phyloP scores from a whole-genome alignment of 805 yeast genomes.

The Ogataea paraovalis region DNA sequence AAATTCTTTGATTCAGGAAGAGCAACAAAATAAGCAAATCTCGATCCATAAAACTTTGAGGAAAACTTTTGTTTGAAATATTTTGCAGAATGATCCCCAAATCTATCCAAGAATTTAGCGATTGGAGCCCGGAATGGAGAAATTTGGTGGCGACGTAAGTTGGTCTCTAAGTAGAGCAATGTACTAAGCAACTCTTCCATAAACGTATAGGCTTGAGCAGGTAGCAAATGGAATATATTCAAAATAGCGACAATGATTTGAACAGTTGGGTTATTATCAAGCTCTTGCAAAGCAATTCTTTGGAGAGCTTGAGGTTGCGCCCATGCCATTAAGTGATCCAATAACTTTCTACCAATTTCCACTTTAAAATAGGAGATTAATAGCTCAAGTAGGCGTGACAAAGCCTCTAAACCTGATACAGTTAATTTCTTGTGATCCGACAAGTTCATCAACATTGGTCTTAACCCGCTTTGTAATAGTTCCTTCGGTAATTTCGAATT shows the following conservation, averaged over 20 bases:
- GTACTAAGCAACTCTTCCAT: slow-evolving; percentile 82
- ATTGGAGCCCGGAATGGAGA: slow-evolving; percentile 93
- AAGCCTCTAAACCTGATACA: slow-evolving; percentile 84
- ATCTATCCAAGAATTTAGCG: slow-evolving; percentile 79
- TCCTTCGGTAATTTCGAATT: slow-evolving; percentile 91
- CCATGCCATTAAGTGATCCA: slow-evolving; percentile 95
- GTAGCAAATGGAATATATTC: slow-evolving; percentile 86
- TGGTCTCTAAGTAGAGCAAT: slow-evolving; percentile 73
- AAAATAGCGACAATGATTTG: slow-evolving; percentile 85
- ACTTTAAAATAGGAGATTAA: slow-evolving; percentile 92
- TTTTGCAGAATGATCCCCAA: slow-evolving; percentile 67
- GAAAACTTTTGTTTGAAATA: slow-evolving; percentile 66
- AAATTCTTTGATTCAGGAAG: slow-evolving; percentile 53
- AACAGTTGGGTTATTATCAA: slow-evolving; percentile 76
- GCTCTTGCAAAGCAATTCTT: slow-evolving; percentile 72
- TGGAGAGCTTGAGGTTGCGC: slow-evolving; percentile 79
- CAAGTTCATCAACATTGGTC: slow-evolving; percentile 93
- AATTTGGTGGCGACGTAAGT: slow-evolving; percentile 74
- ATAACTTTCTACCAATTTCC: slow-evolving; percentile 87
- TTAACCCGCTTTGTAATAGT: slow-evolving; percentile 85
- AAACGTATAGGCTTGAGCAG: slow-evolving; percentile 87
- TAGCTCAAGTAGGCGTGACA: slow-evolving; percentile 80
- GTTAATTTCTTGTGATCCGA: slow-evolving; percentile 91
- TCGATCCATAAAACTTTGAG: slow-evolving; percentile 59
- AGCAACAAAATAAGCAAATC: slow-evolving; percentile 63